These are phyloP conservation scores for Rhodotorula sp. DNA, from an alignment of 1,284 basidiomycete genomes.

Conservation along the genomic window DNA sequence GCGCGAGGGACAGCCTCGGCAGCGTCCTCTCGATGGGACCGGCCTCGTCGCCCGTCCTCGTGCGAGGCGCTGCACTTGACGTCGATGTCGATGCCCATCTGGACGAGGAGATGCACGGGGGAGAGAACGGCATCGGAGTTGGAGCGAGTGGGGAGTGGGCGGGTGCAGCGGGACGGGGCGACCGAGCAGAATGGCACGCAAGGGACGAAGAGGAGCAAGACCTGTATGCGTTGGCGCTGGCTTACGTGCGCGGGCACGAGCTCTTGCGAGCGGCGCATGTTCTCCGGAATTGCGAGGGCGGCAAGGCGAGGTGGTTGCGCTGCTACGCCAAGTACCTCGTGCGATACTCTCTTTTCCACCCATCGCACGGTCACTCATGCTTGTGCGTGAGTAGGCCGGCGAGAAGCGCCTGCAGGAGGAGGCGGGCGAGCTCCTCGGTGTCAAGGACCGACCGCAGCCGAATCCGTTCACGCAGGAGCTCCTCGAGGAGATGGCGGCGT, in stretches of 20 bases:
- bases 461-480: constrained; percentile 59
- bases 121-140: neutral
- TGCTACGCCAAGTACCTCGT: constrained; percentile 85
- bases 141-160: neutral
- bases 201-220: constrained; percentile 53
- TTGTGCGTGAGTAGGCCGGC: constrained; percentile 34
- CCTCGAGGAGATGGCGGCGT: constrained; percentile 61
- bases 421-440: constrained; percentile 41
- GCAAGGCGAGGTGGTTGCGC: constrained; percentile 73
- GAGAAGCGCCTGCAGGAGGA: constrained; percentile 45
- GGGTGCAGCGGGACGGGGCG: neutral
- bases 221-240: constrained; percentile 67
- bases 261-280: constrained; percentile 71
- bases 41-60: constrained; percentile 19
- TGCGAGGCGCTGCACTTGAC: neutral
- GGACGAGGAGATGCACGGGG: neutral
- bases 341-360: constrained; percentile 48
- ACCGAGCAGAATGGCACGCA: constrained; percentile 7
- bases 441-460: constrained; percentile 20
- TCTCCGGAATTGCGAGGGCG: constrained; percentile 65
- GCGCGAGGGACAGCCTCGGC: constrained; percentile 19
- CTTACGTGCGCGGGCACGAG: constrained; percentile 77
- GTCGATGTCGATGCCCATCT: neutral
- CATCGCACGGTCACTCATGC: neutral
- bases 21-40: constrained; percentile 28